Evolutionary conservation across 1,139 yeast species (phyloP).

Genomic region (Lizanozyma gosingica): DNA sequence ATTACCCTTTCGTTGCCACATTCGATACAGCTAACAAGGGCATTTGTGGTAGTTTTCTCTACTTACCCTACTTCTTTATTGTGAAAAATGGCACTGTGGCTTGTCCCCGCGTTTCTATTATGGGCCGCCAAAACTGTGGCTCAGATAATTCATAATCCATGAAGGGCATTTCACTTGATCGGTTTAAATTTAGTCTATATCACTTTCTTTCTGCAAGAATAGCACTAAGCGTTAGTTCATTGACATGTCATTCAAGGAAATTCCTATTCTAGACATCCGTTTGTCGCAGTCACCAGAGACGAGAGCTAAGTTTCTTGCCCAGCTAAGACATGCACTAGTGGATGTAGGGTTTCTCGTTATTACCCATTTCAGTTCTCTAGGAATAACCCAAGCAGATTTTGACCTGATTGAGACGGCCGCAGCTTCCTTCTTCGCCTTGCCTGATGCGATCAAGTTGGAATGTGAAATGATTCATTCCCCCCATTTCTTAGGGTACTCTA

Average conservation of each 20-base stretch:
- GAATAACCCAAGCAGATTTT: neutral
- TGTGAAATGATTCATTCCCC: constrained; percentile 56
- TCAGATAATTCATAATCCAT: too few species aligned
- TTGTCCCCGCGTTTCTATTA: too few species aligned
- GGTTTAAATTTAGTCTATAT: too few species aligned
- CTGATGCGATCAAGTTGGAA: constrained; percentile 40
- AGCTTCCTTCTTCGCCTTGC: constrained; percentile 38
- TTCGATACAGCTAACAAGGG: too few species aligned
- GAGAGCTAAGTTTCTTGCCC: neutral
- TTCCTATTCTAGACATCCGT: neutral
- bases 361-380: neutral
- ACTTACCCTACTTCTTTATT: too few species aligned
- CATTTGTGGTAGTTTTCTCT: too few species aligned
- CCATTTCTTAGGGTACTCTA: constrained; percentile 61
- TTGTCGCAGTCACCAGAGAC: neutral
- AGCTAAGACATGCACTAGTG: neutral
- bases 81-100: too few species aligned
- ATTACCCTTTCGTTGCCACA: too few species aligned
- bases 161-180: too few species aligned
- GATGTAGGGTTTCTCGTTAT: neutral
- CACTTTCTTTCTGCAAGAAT: too few species aligned
- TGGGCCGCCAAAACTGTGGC: too few species aligned
- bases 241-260: neutral
- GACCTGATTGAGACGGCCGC: neutral
- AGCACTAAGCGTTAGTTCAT: too few species aligned